These are phyloP conservation scores for Vanrija humicola DNA, from an alignment of 1,284 basidiomycete species.

Conservation along the genomic window DNA sequence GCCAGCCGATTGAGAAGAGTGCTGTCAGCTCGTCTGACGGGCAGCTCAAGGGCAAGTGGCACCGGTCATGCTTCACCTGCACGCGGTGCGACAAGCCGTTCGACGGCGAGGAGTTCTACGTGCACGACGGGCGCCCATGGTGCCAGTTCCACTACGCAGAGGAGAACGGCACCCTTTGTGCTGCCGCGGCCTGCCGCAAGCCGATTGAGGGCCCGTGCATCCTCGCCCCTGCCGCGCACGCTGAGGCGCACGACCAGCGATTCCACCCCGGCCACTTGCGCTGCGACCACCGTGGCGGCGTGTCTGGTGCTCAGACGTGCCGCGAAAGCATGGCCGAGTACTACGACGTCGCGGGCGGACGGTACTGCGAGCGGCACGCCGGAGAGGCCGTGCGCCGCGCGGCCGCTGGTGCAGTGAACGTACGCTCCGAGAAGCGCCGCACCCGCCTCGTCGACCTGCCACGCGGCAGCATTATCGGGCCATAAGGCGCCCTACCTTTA, in stretches of 20 bases:
- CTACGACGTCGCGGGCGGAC: slow-evolving; percentile 75
- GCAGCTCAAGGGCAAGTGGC: slow-evolving; percentile 88
- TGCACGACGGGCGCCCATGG: slow-evolving; percentile 76
- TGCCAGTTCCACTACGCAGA: slow-evolving; percentile 88
- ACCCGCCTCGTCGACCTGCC: slow-evolving; percentile 8
- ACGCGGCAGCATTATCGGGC: no score
- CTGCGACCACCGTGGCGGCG: slow-evolving; percentile 55
- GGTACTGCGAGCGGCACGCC: slow-evolving; percentile 76
- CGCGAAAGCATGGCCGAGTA: slow-evolving; percentile 58
- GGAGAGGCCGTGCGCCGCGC: slow-evolving; percentile 19
- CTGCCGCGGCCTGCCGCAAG: slow-evolving; percentile 67
- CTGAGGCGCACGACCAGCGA: slow-evolving; percentile 56
- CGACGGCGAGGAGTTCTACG: slow-evolving; percentile 82
- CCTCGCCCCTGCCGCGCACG: slow-evolving; percentile 58
- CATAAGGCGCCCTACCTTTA: no score
- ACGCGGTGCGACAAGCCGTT: slow-evolving; percentile 77
- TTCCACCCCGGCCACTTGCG: slow-evolving; percentile 81
- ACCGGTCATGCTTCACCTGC: slow-evolving; percentile 82
- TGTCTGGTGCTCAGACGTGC: slow-evolving; percentile 29
- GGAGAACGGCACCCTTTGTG: slow-evolving; percentile 78
- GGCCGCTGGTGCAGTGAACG: background rate
- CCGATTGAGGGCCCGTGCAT: slow-evolving; percentile 89
- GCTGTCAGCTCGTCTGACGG: slow-evolving; percentile 87
- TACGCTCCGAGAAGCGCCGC: slow-evolving; percentile 15
- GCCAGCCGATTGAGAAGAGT: slow-evolving; percentile 75